Conservation (phyloP, 2,329 filamentous ascomycete genomes). For the Alternaria ethzedia region DNA sequence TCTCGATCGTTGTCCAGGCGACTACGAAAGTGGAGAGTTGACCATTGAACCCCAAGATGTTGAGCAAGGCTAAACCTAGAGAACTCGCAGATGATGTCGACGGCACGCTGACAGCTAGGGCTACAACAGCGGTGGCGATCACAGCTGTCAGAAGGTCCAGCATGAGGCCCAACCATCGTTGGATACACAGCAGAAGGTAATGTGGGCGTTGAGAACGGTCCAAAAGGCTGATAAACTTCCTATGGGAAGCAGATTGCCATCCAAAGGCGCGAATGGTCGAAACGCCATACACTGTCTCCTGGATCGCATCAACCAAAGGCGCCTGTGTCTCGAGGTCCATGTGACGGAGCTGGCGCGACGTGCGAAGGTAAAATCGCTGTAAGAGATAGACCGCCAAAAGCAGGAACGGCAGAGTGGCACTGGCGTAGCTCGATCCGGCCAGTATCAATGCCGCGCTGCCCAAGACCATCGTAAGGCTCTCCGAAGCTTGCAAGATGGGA, state of each 20-base stretch:
- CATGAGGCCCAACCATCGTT: slow-evolving; percentile 49
- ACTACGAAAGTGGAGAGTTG: not conserved
- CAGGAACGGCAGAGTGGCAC: not conserved
- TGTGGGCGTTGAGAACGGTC: slow-evolving; percentile 48
- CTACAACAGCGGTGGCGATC: slow-evolving; percentile 30
- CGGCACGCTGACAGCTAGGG: slow-evolving; percentile 38
- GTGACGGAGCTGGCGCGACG: slow-evolving; percentile 54
- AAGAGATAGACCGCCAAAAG: slow-evolving; percentile 37
- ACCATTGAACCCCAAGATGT: slow-evolving; percentile 10
- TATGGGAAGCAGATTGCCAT: slow-evolving; percentile 2
- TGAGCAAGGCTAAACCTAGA: slow-evolving; percentile 23
- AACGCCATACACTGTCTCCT: slow-evolving; percentile 56
- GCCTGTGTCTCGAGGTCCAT: slow-evolving; percentile 58
- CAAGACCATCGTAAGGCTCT: not conserved
- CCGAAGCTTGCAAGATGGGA: not conserved
- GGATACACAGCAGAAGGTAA: slow-evolving; percentile 50
- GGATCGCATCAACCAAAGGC: slow-evolving; percentile 57
- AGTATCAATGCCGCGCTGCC: not conserved
- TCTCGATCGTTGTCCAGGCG: not conserved
- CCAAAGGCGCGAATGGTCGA: slow-evolving; percentile 57
- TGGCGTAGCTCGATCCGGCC: slow-evolving; percentile 15
- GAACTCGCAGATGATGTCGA: slow-evolving; percentile 14
- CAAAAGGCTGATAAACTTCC: slow-evolving; percentile 36
- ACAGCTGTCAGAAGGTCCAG: slow-evolving; percentile 29
- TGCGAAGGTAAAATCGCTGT: slow-evolving; percentile 52